Evolutionary conservation across 768 basidiomycete genomes (phyloP).

Genomic region (Boletus insuetus): DNA sequence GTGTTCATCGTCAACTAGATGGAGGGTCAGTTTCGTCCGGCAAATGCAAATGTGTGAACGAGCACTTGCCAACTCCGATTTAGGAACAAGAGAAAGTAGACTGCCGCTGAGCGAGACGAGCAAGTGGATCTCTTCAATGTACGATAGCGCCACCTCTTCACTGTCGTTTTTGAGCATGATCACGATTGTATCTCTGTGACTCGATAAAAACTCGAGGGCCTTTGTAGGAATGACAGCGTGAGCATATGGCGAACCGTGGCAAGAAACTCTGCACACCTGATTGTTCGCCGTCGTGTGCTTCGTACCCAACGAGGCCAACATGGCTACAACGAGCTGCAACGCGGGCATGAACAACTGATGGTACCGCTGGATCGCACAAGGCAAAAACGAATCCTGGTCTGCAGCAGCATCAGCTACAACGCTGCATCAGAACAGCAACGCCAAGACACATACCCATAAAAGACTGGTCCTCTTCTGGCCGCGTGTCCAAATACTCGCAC

Average conservation of each 20-base stretch:
- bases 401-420: background rate
- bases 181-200: constrained; percentile 80
- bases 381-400: constrained; percentile 88
- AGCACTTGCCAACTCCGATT: constrained; percentile 69
- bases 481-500: constrained; percentile 84
- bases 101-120: constrained; percentile 69
- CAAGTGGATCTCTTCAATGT: constrained; percentile 78
- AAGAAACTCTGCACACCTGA: constrained; percentile 46
- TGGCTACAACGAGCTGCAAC: constrained; percentile 74
- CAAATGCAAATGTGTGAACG: background rate
- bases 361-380: constrained; percentile 83
- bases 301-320: constrained; percentile 73
- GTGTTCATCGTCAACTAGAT: constrained; percentile 56
- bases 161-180: constrained; percentile 78
- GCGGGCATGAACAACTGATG: constrained; percentile 89
- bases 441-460: constrained; percentile 65
- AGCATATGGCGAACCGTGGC: background rate
- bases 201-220: constrained; percentile 71
- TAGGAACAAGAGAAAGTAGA: constrained; percentile 69
- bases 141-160: constrained; percentile 56
- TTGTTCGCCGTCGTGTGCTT: constrained; percentile 65
- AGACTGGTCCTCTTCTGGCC: constrained; percentile 79
- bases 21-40: background rate
- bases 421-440: background rate
- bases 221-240: background rate